Base-by-base conservation (phyloP, 805 yeast genomes). In the Yamadazyma nakazawae region DNA sequence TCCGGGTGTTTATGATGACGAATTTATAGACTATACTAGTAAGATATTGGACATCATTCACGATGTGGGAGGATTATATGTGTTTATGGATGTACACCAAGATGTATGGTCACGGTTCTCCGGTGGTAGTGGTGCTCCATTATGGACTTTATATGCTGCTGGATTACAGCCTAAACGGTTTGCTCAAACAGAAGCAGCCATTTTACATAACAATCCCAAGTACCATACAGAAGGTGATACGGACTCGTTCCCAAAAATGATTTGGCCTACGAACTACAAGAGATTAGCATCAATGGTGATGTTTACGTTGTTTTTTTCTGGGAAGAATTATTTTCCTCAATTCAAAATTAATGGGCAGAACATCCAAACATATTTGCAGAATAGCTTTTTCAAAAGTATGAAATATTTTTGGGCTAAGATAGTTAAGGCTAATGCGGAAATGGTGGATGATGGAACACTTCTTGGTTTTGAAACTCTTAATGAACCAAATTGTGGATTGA, bases 81-180 rank as follows among this genome's bases (percentile, higher is more conserved):
- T 89, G 6, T 82, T 86, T 54, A 61, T 91, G 53, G 97, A 91
- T 59, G 88, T 95, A 0, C 97, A 91, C 61, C 97, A 91, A 63
- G 97, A 91, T 61, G 95, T 84, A 11, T 91, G 97, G 97, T 84
- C 94, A 1, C 76, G 97, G 40, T 87, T 75, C 60, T 72, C 82
- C 10, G 97, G 97, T 5, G 97, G 97, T 2, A 82, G 88, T 40
- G 97, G 97, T 16, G 96, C 97, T 3, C 97, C 97, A 0, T 57
- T 88, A 58, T 91, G 97, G 97, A 90, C 97, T 0, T 62, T 90
- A 3, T 83, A 86, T 58, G 91, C 94, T 19, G 96, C 92, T 2
- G 97, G 97, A 0, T 67, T 91, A 40, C 80, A 91, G 46, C 96
- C 96, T 0, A 70, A 62, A n/a, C 64, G 78, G n/a, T 88, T 94